Base-by-base conservation (phyloP, 345 rosid species). In the Eutrema heterophyllum region DNA sequence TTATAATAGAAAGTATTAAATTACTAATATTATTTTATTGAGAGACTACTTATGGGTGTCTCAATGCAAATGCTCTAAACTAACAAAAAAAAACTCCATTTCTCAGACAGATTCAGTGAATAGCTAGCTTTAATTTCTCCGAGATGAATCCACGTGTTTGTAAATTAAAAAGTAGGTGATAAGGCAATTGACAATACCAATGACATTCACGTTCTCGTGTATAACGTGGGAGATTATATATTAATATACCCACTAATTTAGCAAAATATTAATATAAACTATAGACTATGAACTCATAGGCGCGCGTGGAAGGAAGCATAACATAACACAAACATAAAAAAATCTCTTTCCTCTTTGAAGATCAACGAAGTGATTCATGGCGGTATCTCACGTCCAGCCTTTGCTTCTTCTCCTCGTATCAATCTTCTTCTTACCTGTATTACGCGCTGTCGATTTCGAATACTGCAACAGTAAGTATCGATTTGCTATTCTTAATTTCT, bases 391-490 rank as follows among this genome's bases (percentile, higher is more conserved):
- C 7, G 58, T 66, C 3, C 57, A 66, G 33, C 35, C 35, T 66
- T 14, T 66, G 58, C 70, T 24, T 49, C 35, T 66, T 14, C 35
- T 66, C 35, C 33, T 66, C n/a, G 59, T 14, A 50, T 50, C 48
- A 36, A 59, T 66, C 48, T 66, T 65, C n/a, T 18, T 50, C 58
- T 36, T 66, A 27, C 70, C 70, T 35, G 36, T 40, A 12, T 35
- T 50, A 7, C 40, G 14, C 18, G 39, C 58, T 14, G 15, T 66
- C 36, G 11, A 4, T n/a, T 63, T 63, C 32, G 48, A 60, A 12
- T 60, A 60, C 35, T 60, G 65, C 65, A 60, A 60, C 16, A 40
- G 65, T 60, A 60, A 21, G 64, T 21, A 39, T 60, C 48, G 4
- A 13, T 24, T 13, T 59, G 15, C 32, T 43, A 43, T 36, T n/a